phyloP scores from a whole-genome alignment of 495 filamentous ascomycete species.

The Lentithecium fluviatile region DNA sequence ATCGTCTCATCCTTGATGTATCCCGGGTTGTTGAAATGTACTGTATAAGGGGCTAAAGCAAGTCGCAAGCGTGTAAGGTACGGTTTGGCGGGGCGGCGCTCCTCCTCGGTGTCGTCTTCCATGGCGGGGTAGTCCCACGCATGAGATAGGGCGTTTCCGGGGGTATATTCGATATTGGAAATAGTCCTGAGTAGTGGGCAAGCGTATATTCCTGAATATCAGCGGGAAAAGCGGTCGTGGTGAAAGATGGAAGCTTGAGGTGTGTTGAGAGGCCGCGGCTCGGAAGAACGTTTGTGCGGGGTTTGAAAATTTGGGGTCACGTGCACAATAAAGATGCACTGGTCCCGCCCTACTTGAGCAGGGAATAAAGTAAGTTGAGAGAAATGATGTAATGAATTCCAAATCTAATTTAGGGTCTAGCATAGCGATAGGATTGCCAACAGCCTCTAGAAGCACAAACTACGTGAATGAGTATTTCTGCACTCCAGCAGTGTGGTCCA shows the following conservation, averaged over 20 bases:
- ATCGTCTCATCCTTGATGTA: constrained; percentile 41
- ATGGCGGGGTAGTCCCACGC: background rate
- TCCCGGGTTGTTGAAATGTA: constrained; percentile 40
- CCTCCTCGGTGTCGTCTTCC: constrained; percentile 8
- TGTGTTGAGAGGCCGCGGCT: background rate
- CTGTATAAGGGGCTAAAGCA: constrained; percentile 38
- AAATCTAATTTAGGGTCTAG: too few species aligned
- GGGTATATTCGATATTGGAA: too few species aligned
- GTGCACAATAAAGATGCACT: background rate
- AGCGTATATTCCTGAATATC: too few species aligned
- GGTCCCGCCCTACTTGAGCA: background rate
- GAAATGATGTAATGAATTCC: too few species aligned
- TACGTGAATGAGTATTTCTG: too few species aligned
- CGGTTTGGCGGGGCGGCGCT: constrained; percentile 5
- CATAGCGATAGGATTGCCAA: too few species aligned
- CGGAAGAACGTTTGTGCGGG: background rate
- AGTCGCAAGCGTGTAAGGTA: constrained; percentile 37
- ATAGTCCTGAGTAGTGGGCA: too few species aligned
- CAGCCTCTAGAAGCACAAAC: too few species aligned
- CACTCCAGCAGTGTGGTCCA: too few species aligned
- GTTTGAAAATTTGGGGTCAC: background rate
- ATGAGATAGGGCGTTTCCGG: background rate
- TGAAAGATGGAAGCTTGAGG: background rate
- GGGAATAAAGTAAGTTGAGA: too few species aligned
- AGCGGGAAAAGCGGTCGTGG: too few species aligned